Conservation (phyloP, 495 filamentous ascomycete genomes). For the Aspergillus saccharolyticus region DNA sequence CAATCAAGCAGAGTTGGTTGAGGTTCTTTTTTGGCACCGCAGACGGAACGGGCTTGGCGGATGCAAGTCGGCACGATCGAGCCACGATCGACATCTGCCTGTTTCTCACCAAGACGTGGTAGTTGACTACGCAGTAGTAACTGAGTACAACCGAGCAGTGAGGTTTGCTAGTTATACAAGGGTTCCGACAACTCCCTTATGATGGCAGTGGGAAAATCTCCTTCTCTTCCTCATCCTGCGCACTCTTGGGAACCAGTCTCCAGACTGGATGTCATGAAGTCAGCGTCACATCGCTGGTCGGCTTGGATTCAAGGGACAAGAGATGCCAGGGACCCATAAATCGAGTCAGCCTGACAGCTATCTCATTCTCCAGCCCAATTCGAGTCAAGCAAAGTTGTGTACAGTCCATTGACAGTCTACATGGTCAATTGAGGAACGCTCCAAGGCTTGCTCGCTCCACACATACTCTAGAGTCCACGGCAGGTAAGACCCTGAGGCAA, state of each 20-base stretch:
- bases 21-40: constrained; percentile 9
- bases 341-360: background rate
- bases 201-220: background rate
- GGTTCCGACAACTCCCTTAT: no score
- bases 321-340: background rate
- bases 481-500: background rate
- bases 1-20: constrained; percentile 2
- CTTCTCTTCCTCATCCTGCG: background rate
- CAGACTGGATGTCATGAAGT: background rate
- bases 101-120: no score
- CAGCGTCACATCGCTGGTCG: background rate
- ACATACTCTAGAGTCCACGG: background rate
- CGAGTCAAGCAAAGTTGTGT: no score
- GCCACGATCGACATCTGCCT: constrained; percentile 4
- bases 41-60: constrained; percentile 16
- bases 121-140: no score
- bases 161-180: background rate
- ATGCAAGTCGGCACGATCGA: constrained; percentile 7
- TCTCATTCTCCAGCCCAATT: no score
- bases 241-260: no score
- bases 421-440: background rate
- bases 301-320: background rate
- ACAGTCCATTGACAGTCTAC: no score
- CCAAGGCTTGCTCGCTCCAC: background rate
- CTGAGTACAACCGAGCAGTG: no score